Conservation (phyloP, 2,329 filamentous ascomycete species). For the Paradendryphiella salina region DNA sequence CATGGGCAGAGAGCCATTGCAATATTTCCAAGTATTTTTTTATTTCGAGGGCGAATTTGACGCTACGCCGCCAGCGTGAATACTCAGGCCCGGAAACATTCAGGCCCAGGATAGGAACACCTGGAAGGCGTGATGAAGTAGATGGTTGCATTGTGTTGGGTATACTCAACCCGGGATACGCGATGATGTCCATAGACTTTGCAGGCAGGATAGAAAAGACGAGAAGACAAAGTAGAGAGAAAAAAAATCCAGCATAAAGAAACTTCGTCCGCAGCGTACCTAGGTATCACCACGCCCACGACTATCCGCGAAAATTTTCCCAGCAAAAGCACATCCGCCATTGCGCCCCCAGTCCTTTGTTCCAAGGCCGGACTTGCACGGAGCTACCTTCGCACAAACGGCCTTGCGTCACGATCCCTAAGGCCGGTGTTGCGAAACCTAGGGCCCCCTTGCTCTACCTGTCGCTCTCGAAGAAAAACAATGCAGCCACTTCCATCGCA, state of each 20-base stretch:
- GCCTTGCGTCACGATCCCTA: conserved; percentile 17
- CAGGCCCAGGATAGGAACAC: conserved; percentile 31
- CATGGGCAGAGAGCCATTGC: conserved; percentile 38
- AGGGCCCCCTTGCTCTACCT: conserved; percentile 14
- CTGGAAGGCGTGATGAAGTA: conserved; percentile 37
- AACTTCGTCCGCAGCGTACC: too few relatives aligned
- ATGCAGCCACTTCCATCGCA: conserved; percentile 5
- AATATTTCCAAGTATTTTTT: conserved; percentile 42
- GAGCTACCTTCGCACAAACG: conserved; percentile 23
- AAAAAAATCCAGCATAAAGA: too few relatives aligned
- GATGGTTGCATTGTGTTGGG: conserved; percentile 18
- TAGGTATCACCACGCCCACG: background rate
- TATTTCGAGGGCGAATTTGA: conserved; percentile 37
- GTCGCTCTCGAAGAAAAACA: conserved; percentile 1
- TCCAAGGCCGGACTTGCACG: conserved; percentile 15
- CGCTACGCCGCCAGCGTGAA: conserved; percentile 38
- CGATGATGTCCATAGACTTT: background rate
- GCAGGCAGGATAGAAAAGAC: background rate
- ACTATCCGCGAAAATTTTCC: background rate
- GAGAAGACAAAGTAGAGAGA: too few relatives aligned
- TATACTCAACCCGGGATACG: too few relatives aligned
- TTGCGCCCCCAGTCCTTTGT: conserved; percentile 3
- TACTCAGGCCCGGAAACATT: conserved; percentile 39
- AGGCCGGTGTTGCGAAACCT: conserved; percentile 12
- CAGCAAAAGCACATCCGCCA: background rate